A percentile compares a stretch with the other conserved stretches of the same genome.
These are phyloP conservation scores for Mitragyna speciosa DNA, from an alignment of 257 asterid species.

Conservation along the genomic window DNA sequence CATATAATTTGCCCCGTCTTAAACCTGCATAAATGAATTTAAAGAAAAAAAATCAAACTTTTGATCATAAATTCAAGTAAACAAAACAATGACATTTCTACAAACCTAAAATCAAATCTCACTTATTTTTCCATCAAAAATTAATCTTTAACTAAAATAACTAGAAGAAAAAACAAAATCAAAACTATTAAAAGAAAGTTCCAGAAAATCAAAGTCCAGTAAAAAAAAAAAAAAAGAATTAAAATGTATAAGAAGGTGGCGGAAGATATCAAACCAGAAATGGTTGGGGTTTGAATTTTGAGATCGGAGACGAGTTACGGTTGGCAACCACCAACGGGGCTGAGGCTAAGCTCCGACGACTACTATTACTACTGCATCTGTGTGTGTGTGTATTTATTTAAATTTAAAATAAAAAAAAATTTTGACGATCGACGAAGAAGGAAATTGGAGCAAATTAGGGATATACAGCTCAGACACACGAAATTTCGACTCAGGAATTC, in stretches of 20 bases:
- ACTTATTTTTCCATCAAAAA: not conserved
- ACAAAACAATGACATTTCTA: not conserved
- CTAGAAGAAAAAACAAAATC: not conserved
- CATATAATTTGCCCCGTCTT: not conserved
- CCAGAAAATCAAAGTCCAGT: not conserved
- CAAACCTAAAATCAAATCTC: not conserved
- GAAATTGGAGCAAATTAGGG: not conserved
- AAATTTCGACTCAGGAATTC: constrained; percentile 1
- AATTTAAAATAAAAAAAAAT: not conserved
- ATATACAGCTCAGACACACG: constrained; percentile 13
- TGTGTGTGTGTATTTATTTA: too few relatives aligned
- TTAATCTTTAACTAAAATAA: not conserved
- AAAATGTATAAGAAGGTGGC: not conserved
- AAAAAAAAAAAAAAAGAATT: too few relatives aligned
- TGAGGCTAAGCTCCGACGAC: not conserved
- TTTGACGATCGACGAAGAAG: too few relatives aligned
- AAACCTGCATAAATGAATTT: not conserved
- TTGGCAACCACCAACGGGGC: not conserved
- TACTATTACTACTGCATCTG: too few relatives aligned
- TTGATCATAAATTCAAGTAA: not conserved
- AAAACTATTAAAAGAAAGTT: not conserved
- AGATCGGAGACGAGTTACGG: not conserved
- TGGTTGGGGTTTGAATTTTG: not conserved
- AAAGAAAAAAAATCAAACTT: not conserved
- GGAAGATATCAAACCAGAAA: not conserved